Conservation (phyloP, 2,329 filamentous ascomycete species). For the Talaromyces piceae region DNA sequence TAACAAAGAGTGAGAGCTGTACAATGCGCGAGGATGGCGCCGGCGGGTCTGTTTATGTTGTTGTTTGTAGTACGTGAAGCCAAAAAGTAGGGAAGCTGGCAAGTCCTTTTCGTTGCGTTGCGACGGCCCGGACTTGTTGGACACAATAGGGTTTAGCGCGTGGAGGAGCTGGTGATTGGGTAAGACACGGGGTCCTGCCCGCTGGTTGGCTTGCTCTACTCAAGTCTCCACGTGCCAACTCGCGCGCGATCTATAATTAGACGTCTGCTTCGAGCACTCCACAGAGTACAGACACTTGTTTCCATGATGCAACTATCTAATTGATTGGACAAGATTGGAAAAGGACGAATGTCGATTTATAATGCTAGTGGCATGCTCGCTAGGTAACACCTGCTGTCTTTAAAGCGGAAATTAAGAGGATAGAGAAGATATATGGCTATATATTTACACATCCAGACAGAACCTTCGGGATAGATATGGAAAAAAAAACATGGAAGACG, state of each 20-base stretch:
- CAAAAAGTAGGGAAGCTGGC: constrained; percentile 3
- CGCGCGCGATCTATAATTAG: constrained; percentile 6
- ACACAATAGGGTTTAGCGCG: neutral
- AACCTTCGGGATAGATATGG: neutral
- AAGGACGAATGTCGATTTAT: neutral
- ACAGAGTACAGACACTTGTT: no score
- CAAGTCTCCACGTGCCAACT: constrained; percentile 5
- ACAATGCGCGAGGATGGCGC: neutral
- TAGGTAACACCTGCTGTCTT: neutral
- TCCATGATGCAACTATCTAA: no score
- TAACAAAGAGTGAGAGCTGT: constrained; percentile 2
- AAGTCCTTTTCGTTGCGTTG: neutral
- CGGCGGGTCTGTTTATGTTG: neutral
- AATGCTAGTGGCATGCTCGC: neutral
- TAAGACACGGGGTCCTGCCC: neutral
- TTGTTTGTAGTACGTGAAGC: neutral
- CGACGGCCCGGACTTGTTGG: neutral
- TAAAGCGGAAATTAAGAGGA: neutral
- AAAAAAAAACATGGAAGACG: neutral
- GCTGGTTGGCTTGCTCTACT: neutral
- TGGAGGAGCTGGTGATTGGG: neutral
- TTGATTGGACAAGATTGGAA: neutral
- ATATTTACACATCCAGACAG: neutral
- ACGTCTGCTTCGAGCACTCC: no score
- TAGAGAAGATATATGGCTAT: neutral